These are phyloP conservation scores for Scytalidium sp. DNA, from an alignment of 2,329 filamentous ascomycete genomes.

Conservation along the genomic window DNA sequence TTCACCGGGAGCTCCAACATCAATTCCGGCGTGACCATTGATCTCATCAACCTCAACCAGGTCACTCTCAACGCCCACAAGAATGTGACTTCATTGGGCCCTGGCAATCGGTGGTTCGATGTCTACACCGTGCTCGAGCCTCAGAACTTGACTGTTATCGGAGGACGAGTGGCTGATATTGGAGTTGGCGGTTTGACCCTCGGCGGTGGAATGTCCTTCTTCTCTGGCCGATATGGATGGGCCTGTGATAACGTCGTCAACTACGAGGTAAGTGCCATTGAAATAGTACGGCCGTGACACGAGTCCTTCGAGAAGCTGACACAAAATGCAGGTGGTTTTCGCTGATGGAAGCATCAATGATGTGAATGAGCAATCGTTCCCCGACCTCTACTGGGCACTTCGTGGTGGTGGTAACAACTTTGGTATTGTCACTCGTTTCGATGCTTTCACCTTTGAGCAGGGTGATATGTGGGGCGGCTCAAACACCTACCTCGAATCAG, in stretches of 20 bases:
- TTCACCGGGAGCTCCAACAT: slow-evolving; percentile 47
- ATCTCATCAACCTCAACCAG: slow-evolving; percentile 31
- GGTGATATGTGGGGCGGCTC: slow-evolving; percentile 7
- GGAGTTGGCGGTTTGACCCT: slow-evolving; percentile 14
- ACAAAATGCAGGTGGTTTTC: slow-evolving; percentile 26
- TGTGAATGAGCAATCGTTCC: slow-evolving; percentile 36
- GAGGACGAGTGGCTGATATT: slow-evolving; percentile 29
- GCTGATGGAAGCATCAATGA: slow-evolving; percentile 46
- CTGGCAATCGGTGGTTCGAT: slow-evolving; percentile 35
- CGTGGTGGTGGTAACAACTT: slow-evolving; percentile 57
- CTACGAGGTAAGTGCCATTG: slow-evolving; percentile 11
- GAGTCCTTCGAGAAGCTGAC: neutral
- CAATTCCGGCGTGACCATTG: slow-evolving; percentile 45
- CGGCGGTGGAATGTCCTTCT: slow-evolving; percentile 19
- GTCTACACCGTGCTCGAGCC: slow-evolving; percentile 34
- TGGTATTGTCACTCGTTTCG: slow-evolving; percentile 46
- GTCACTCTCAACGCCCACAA: slow-evolving; percentile 24
- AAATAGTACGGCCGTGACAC: neutral
- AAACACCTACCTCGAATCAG: slow-evolving; percentile 1
- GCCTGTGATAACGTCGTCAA: slow-evolving; percentile 15
- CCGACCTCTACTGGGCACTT: slow-evolving; percentile 50
- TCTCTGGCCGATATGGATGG: slow-evolving; percentile 16
- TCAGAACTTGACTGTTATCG: slow-evolving; percentile 30
- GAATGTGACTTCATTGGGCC: slow-evolving; percentile 28
- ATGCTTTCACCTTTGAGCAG: slow-evolving; percentile 17